Base-by-base conservation (phyloP, 2,329 filamentous ascomycete genomes). In the Neonectria faginata region DNA sequence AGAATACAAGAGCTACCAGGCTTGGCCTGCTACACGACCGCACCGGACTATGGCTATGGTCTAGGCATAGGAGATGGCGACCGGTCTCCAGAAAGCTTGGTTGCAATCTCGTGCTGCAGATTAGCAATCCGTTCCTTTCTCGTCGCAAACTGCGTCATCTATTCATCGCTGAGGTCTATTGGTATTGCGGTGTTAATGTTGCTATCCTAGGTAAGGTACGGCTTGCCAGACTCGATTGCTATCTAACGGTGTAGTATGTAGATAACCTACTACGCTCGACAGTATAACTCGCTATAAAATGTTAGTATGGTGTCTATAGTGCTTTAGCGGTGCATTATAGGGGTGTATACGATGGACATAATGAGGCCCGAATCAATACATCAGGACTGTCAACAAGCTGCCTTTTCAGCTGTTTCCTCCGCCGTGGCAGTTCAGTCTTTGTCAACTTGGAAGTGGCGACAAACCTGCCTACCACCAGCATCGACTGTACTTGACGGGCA, bases 191-290 rank as follows among this genome's bases (percentile, higher is more conserved):
- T 64, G 8, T 69, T 66, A 10, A 69, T 41, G 20, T 69, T 68
- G 52, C 33, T 62, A 47, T 69, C 67, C 31, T 69, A 66, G 1
- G 68, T 69, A 4, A 69, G 41, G n/a, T 64, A 69, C 16, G 67
- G 67, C 6, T 63, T 60, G 10, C 67, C 67, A 0, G 67, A 69
- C 22, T 68, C 67, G 2, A 68, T 48, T 5, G 67, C 67, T 16
- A 69, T 45, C 12, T 66, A 66, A 2, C 65, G 66, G 53, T 69
- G 66, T 2, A 69, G 14, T 10, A 64, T n/a, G 20, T 69, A 69
- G 3, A 68, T 54, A 10, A 27, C 22, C 67, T 66, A 69, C 67
- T 66, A 69, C 7, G 51, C 42, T 6, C 67, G 67, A 5, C 44
- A 66, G 45, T 66, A 69, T 1, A 69, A 11, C 27, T 69, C 63